These are phyloP conservation scores for Hypoxylon lienhwacheense DNA, from an alignment of 495 filamentous ascomycete species.

Conservation along the genomic window DNA sequence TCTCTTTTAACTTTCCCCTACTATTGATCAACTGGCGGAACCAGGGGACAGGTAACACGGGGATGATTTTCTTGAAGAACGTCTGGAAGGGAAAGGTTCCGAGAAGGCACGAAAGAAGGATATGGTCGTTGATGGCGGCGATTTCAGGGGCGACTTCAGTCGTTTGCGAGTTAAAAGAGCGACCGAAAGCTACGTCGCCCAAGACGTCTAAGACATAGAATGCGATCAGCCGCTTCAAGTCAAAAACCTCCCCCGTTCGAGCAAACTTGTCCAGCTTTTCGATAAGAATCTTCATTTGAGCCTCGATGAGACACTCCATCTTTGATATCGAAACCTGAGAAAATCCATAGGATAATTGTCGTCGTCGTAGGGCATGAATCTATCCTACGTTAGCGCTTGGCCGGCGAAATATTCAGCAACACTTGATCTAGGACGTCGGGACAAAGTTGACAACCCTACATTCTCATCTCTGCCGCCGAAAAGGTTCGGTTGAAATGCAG, in stretches of 20 bases:
- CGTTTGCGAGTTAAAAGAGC: conserved; percentile 1
- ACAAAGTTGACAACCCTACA: not conserved
- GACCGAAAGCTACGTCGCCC: not conserved
- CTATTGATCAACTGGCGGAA: not conserved
- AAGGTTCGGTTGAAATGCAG: not conserved
- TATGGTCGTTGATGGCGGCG: not conserved
- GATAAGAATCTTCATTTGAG: not conserved
- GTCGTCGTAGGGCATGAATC: not conserved
- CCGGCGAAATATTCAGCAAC: not conserved
- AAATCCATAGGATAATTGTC: not conserved
- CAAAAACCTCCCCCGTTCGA: not conserved
- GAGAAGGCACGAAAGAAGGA: not conserved
- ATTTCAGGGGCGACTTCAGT: conserved; percentile 1
- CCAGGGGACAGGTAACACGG: not conserved
- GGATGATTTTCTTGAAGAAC: not conserved
- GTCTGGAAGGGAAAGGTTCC: not conserved
- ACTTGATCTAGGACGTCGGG: not conserved
- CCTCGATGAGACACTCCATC: not conserved
- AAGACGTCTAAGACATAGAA: not conserved
- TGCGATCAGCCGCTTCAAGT: not conserved
- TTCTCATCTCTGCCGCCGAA: conserved; percentile 1
- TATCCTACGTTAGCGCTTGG: not conserved
- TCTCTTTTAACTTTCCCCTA: not conserved
- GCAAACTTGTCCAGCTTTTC: not conserved
- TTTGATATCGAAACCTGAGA: not conserved